Conservation (phyloP, 164 flowering plant species). For the Piper longum region DNA sequence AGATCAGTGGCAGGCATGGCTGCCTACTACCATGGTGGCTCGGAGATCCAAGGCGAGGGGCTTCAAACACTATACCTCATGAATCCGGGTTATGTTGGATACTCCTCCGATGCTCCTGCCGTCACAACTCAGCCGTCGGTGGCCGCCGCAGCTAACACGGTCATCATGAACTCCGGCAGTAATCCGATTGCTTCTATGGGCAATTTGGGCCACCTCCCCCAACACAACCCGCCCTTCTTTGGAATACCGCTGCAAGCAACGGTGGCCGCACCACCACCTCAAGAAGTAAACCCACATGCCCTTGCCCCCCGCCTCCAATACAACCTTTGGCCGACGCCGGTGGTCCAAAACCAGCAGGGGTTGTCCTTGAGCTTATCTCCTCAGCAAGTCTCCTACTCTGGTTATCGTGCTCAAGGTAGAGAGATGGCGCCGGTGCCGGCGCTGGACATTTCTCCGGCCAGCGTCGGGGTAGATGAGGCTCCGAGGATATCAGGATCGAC, state of each 20-base stretch:
- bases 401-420: constrained; percentile 10
- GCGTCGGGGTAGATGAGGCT: constrained; percentile 27
- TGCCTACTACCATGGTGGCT: constrained; percentile 63
- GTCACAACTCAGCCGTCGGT: not conserved
- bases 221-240: constrained; percentile 39
- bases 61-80: constrained; percentile 80
- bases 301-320: constrained; percentile 19
- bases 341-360: constrained; percentile 33
- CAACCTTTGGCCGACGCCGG: constrained; percentile 36
- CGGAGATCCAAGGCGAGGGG: constrained; percentile 73
- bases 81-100: constrained; percentile 73
- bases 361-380: constrained; percentile 82
- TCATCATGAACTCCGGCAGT: constrained; percentile 37
- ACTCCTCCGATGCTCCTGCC: constrained; percentile 29
- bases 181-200: constrained; percentile 10
- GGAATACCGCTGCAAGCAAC: constrained; percentile 36
- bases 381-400: constrained; percentile 31
- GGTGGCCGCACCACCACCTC: too few relatives aligned
- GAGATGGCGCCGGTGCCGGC: constrained; percentile 16
- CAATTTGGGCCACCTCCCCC: constrained; percentile 10
- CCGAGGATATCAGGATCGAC: constrained; percentile 29
- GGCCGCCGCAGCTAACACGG: constrained; percentile 22
- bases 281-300: constrained; percentile 10
- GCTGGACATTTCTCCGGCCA: constrained; percentile 14
- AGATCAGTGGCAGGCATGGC: constrained; percentile 29